These are phyloP conservation scores for Irpex rosettiformis DNA, from an alignment of 1,284 basidiomycete species.

Conservation along the genomic window DNA sequence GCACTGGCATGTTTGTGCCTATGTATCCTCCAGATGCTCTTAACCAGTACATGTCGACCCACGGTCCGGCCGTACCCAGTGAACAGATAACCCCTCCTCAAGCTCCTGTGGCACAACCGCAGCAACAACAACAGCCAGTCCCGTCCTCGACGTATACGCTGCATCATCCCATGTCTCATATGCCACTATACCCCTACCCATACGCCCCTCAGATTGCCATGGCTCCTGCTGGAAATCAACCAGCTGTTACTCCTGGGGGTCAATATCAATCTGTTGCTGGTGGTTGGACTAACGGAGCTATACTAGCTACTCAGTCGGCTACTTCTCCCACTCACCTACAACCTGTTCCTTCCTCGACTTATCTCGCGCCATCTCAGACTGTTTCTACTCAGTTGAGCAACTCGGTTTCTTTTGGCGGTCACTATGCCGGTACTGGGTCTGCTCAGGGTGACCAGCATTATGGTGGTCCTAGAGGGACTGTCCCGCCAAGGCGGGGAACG, in stretches of 20 bases:
- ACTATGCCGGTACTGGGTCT: not conserved
- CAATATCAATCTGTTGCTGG: not conserved
- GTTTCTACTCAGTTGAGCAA: not conserved
- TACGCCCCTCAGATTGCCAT: constrained; percentile 7
- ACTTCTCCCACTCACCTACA: not conserved
- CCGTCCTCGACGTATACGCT: not conserved
- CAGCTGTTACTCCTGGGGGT: not conserved
- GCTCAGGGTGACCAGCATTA: not conserved
- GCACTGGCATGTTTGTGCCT: constrained; percentile 65
- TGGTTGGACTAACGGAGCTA: not conserved
- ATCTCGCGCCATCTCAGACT: not conserved
- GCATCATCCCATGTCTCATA: not conserved
- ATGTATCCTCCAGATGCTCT: constrained; percentile 70
- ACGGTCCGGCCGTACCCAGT: constrained; percentile 10
- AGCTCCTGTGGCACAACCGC: constrained; percentile 13
- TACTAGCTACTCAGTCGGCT: not conserved
- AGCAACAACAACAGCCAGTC: not conserved
- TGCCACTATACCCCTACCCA: constrained; percentile 11
- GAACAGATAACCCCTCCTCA: constrained; percentile 18
- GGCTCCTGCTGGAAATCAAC: not conserved
- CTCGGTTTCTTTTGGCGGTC: not conserved
- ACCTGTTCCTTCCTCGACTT: not conserved
- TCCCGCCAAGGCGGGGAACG: not conserved
- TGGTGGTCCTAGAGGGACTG: not conserved
- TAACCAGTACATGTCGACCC: constrained; percentile 47